Conservation (phyloP, 2,329 filamentous ascomycete species). For the Fusarium hainanense region DNA sequence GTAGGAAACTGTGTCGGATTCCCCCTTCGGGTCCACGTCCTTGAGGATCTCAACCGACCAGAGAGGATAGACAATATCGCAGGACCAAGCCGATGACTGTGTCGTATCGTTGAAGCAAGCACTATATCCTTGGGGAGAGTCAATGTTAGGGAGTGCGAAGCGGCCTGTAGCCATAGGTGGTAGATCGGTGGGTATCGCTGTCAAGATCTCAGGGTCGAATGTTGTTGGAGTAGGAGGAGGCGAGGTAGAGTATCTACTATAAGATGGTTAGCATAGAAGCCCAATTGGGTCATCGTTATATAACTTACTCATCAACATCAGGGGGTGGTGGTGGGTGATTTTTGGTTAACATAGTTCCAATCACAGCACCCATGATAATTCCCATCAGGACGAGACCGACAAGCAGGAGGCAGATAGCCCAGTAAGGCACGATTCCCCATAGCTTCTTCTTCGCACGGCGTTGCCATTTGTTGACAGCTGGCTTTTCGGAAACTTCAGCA, state of each 20-base stretch:
- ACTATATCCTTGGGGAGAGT: conserved; percentile 58
- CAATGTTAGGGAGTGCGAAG: conserved; percentile 66
- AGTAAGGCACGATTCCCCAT: conserved; percentile 70
- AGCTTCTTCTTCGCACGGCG: conserved; percentile 64
- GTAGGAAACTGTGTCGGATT: conserved; percentile 53
- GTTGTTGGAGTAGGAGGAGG: conserved; percentile 51
- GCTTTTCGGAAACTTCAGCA: conserved; percentile 60
- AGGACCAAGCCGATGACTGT: conserved; percentile 72
- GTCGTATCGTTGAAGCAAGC: conserved; percentile 67
- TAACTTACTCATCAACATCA: conserved; percentile 30
- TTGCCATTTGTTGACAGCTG: conserved; percentile 62
- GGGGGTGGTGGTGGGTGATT: conserved; percentile 13
- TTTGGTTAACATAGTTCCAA: conserved; percentile 58
- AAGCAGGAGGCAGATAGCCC: conserved; percentile 66
- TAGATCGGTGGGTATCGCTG: conserved; percentile 62
- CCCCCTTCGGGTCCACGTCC: conserved; percentile 36
- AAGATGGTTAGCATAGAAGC: conserved; percentile 8
- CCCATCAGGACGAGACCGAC: conserved; percentile 64
- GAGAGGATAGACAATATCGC: conserved; percentile 61
- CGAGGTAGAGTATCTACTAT: conserved; percentile 35
- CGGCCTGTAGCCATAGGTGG: conserved; percentile 65
- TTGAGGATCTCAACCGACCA: conserved; percentile 57
- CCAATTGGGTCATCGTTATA: neutral
- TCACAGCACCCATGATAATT: conserved; percentile 66
- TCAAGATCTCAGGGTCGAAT: conserved; percentile 63